Evolutionary conservation across 1,139 yeast genomes (phyloP).

Genomic region (Candida gigantensis): DNA sequence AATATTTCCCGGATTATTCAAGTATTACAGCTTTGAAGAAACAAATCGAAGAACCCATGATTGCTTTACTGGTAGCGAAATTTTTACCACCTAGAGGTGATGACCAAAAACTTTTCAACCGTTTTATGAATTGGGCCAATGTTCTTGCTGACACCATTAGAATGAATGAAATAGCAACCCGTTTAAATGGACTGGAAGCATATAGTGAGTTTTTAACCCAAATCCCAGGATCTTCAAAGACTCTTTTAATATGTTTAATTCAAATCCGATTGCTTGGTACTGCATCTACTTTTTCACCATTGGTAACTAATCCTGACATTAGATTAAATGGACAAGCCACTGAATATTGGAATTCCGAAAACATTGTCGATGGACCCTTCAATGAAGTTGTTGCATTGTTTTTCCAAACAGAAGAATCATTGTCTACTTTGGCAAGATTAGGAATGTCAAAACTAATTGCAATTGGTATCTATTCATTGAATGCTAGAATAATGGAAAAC

Average conservation of each 20-base stretch:
- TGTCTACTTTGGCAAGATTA: conserved; percentile 30
- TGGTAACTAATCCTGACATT: neutral
- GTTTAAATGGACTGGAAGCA: conserved; percentile 41
- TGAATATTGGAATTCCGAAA: conserved; percentile 24
- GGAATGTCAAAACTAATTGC: conserved; percentile 33
- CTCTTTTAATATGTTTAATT: conserved; percentile 39
- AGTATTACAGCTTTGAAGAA: conserved; percentile 1
- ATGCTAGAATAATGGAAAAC: conserved; percentile 8
- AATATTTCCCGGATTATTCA: conserved; percentile 4
- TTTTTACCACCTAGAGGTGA: conserved; percentile 3
- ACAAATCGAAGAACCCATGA: conserved; percentile 2
- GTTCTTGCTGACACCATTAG: conserved; percentile 57
- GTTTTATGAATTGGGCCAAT: conserved; percentile 24
- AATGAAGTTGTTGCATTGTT: conserved; percentile 40
- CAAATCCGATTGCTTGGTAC: conserved; percentile 20
- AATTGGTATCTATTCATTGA: conserved; percentile 22
- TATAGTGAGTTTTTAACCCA: conserved; percentile 35
- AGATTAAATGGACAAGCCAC: conserved; percentile 1
- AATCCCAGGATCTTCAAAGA: conserved; percentile 34
- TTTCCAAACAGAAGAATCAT: conserved; percentile 49
- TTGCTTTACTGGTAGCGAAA: conserved; percentile 2
- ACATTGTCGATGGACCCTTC: conserved; percentile 32
- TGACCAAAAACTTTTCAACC: conserved; percentile 19
- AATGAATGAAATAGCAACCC: conserved; percentile 55
- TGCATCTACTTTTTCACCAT: conserved; percentile 6